phyloP scores from a whole-genome alignment of 176 grass and related monocot genomes.

The Neostapfia colusana region DNA sequence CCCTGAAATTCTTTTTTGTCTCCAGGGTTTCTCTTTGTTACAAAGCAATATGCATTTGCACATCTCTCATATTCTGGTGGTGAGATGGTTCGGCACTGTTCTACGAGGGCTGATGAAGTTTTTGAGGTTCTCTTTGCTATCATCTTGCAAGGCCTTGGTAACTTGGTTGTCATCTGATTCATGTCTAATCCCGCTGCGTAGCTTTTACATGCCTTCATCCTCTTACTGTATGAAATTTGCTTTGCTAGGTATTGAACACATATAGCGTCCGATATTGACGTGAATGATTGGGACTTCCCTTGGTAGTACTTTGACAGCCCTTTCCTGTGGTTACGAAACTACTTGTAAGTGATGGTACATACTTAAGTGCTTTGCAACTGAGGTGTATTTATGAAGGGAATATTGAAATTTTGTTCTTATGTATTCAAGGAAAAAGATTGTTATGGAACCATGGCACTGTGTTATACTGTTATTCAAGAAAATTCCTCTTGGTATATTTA shows the following conservation, averaged over 20 bases:
- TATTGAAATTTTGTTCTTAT: neutral
- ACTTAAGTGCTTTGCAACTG: slow-evolving; percentile 14
- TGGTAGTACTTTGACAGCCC: slow-evolving; percentile 64
- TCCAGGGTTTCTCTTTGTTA: slow-evolving; percentile 14
- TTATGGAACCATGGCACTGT: neutral
- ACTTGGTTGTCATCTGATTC: slow-evolving; percentile 41
- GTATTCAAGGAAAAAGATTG: neutral
- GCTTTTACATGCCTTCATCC: slow-evolving; percentile 72
- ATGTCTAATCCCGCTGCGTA: slow-evolving; percentile 54
- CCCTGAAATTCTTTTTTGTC: slow-evolving; percentile 10
- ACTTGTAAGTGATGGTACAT: neutral
- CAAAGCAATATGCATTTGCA: slow-evolving; percentile 23
- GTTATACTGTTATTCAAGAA: neutral
- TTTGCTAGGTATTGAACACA: slow-evolving; percentile 61
- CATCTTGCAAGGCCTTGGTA: slow-evolving; percentile 44
- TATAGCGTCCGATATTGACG: slow-evolving; percentile 45
- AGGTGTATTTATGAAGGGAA: slow-evolving; percentile 3
- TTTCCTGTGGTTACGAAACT: slow-evolving; percentile 45
- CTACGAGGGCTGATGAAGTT: slow-evolving; percentile 42
- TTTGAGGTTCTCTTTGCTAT: slow-evolving; percentile 69
- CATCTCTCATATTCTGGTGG: slow-evolving; percentile 37
- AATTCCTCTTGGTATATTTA: neutral
- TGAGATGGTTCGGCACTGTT: slow-evolving; percentile 33
- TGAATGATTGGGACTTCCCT: slow-evolving; percentile 73
- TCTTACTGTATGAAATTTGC: slow-evolving; percentile 53